Percentiles rank a stretch among this genome's conserved stretches.
phyloP scores from a whole-genome alignment of 2,329 filamentous ascomycete genomes.

The Zelopaecilomyces penicillatus region DNA sequence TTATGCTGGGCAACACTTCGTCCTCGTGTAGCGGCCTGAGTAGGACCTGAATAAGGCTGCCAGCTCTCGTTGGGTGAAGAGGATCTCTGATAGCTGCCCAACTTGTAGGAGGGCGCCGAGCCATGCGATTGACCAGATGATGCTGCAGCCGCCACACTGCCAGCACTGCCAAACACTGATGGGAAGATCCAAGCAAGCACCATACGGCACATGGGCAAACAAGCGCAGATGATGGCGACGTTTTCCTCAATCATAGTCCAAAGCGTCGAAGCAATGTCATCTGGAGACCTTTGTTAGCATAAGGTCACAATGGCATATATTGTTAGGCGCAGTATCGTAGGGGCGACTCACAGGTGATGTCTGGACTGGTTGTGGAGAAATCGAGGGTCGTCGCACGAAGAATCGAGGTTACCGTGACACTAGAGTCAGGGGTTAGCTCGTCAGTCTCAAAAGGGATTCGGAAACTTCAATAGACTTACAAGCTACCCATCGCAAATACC shows the following conservation, averaged over 20 bases:
- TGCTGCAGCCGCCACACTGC: conserved; percentile 1
- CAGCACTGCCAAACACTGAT: conserved; percentile 19
- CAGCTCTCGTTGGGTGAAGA: conserved; percentile 16
- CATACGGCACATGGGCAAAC: conserved; percentile 31
- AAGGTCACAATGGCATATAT: too few species aligned
- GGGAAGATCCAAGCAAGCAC: conserved; percentile 30
- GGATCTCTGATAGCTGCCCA: conserved; percentile 12
- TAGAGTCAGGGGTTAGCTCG: conserved; percentile 5
- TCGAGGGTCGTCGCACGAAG: conserved; percentile 31
- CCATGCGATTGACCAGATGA: not conserved
- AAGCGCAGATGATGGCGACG: conserved; percentile 31
- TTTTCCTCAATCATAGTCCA: conserved; percentile 33
- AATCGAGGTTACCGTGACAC: conserved; percentile 33
- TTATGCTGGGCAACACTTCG: conserved; percentile 19
- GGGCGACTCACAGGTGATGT: conserved; percentile 24
- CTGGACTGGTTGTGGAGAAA: conserved; percentile 29
- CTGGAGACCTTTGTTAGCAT: conserved; percentile 10
- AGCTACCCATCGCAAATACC: conserved; percentile 34
- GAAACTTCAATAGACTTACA: conserved; percentile 23
- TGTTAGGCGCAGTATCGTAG: too few species aligned
- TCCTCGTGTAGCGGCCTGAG: conserved; percentile 18
- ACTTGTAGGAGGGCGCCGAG: conserved; percentile 6
- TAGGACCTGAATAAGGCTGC: conserved; percentile 25
- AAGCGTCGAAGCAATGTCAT: conserved; percentile 27
- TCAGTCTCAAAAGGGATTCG: not conserved